Percentiles rank a stretch among this genome's conserved stretches.
These are phyloP conservation scores for Candida xiaguanensis DNA, from an alignment of 805 yeast species.

Conservation along the genomic window DNA sequence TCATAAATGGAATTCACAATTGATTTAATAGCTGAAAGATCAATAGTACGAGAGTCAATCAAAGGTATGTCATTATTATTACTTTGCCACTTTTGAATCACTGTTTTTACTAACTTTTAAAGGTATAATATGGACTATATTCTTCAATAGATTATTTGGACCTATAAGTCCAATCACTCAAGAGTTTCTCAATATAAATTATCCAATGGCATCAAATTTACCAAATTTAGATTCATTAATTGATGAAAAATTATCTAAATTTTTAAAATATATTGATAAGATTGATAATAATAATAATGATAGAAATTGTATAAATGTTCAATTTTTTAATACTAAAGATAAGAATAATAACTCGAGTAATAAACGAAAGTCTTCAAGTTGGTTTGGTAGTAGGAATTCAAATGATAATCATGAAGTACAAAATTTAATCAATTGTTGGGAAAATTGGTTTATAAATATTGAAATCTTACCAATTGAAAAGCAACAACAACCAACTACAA, in stretches of 20 bases:
- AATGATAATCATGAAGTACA: conserved; percentile 1
- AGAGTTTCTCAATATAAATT: conserved; percentile 58
- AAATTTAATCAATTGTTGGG: conserved; percentile 45
- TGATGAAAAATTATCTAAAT: conserved; percentile 30
- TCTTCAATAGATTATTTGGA: conserved; percentile 69
- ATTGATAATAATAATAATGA: conserved; percentile 16
- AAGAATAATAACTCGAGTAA: conserved; percentile 1
- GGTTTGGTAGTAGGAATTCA: conserved; percentile 46
- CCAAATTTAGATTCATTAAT: conserved; percentile 48
- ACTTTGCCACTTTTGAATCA: background rate
- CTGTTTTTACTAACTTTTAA: background rate
- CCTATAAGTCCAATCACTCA: conserved; percentile 51
- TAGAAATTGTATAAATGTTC: conserved; percentile 31
- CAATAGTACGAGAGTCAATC: conserved; percentile 51
- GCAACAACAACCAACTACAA: conserved; percentile 5
- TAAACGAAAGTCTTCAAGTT: conserved; percentile 43
- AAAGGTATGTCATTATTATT: conserved; percentile 43
- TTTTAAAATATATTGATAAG: conserved; percentile 20
- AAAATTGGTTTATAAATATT: conserved; percentile 60
- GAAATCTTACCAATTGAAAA: conserved; percentile 35
- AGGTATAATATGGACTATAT: conserved; percentile 63
- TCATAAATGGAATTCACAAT: conserved; percentile 43
- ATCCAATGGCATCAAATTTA: conserved; percentile 46
- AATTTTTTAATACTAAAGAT: conserved; percentile 31
- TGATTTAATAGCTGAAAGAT: conserved; percentile 48